phyloP scores from a whole-genome alignment of 2,329 filamentous ascomycete genomes.

The Capronia epimyces region DNA sequence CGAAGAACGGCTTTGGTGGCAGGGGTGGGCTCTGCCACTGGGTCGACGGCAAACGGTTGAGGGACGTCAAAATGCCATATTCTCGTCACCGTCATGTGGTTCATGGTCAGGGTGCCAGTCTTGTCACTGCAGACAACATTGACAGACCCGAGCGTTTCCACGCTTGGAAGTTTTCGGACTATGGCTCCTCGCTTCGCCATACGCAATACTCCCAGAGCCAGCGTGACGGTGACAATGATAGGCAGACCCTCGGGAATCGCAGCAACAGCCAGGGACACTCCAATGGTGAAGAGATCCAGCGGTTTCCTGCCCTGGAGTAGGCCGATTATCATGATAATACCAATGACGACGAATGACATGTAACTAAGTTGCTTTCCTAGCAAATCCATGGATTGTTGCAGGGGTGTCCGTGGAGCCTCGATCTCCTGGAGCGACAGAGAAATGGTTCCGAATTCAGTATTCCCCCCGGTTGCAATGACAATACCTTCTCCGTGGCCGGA shows the following conservation, averaged over 20 bases:
- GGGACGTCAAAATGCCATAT: constrained; percentile 84
- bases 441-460: constrained; percentile 94
- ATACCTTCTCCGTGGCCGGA: constrained; percentile 93
- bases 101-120: constrained; percentile 91
- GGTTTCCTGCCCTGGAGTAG: constrained; percentile 83
- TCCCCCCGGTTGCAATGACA: constrained; percentile 90
- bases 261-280: constrained; percentile 90
- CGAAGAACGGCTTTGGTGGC: constrained; percentile 76
- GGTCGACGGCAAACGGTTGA: constrained; percentile 53
- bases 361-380: constrained; percentile 94
- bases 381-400: constrained; percentile 96
- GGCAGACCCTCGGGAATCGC: constrained; percentile 95
- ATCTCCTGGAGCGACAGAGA: constrained; percentile 91
- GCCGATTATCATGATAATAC: constrained; percentile 83
- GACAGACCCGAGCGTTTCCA: constrained; percentile 95
- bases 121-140: constrained; percentile 99
- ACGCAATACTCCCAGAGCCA: constrained; percentile 87
- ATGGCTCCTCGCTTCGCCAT: constrained; percentile 97
- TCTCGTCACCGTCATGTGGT: constrained; percentile 96
- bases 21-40: constrained; percentile 58
- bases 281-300: constrained; percentile 95
- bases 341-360: constrained; percentile 92
- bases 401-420: constrained; percentile 85
- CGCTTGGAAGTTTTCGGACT: constrained; percentile 89
- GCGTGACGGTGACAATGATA: constrained; percentile 95